Base-by-base conservation (phyloP, 495 filamentous ascomycete genomes). In the Penicillium odoratum region DNA sequence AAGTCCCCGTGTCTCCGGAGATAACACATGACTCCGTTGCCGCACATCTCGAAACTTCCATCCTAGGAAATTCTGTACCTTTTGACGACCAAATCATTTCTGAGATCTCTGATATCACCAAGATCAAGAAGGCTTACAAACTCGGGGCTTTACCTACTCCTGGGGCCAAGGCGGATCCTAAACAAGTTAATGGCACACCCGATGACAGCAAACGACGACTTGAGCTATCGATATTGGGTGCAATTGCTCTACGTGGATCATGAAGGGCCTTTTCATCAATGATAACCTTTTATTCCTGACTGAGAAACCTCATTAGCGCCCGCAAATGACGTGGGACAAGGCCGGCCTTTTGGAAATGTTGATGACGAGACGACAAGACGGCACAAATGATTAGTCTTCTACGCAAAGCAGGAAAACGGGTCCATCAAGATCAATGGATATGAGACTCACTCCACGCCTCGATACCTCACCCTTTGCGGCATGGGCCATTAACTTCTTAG, bases 91-190 rank as follows among this genome's bases (percentile, higher is more conserved):
- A 76, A 30, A 74, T 71, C 25, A 57, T 97, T 3, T 68, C 71
- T 1, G 63, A 66, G 21, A 69, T 84, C 36, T 81, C 83, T 2
- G 91, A 97, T 71, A 69, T 87, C 64, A 72, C 67, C 26, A 88
- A 85, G 58, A 83, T 97, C 31, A 83, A 82, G 69, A 97, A 93
- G 74, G 81, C 87, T 33, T 97, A 98, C 68, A 93, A 92, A 66
- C 67, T 97, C 43, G 87, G 86, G 48, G 75, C 74, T 13, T 62
- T 79, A 46, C 72, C 78, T 34, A 77, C 74, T 43, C 64, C 67
- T 10, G 31, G 59, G 2, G 38, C 63, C 16, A 72, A 69, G 53
- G 51, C 55, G 16, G 59, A 53, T 48, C n/a, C 63, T 58, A 56
- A 47, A 48, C 29, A 55, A 16, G 16, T 47, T 28, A 66, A 69